A percentile compares a stretch with the other conserved stretches of the same genome.
Evolutionary conservation across 2,329 filamentous ascomycete species (phyloP).

Genomic region (Akanthomyces lecanii): DNA sequence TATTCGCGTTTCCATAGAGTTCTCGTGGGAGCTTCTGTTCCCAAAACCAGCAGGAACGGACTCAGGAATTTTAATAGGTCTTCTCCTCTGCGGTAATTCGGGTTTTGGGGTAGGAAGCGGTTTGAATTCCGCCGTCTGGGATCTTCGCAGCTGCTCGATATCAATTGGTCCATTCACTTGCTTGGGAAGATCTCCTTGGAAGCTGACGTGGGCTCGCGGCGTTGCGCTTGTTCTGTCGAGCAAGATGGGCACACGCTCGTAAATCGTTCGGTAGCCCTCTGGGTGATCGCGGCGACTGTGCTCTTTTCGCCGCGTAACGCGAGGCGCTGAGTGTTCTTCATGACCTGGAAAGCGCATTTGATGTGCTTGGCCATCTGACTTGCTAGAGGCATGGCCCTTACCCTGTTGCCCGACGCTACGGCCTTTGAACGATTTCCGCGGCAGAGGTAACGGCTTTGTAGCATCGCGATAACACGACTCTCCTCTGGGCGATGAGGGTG

Average conservation of each 20-base stretch:
- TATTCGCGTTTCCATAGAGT: background rate
- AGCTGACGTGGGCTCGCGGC: background rate
- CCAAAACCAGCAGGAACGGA: background rate
- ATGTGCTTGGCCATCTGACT: background rate
- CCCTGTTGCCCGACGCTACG: background rate
- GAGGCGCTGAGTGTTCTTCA: background rate
- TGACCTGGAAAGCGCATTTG: background rate
- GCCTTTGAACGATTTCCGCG: background rate
- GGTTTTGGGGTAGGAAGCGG: constrained; percentile 4
- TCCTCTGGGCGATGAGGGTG: background rate
- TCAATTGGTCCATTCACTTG: background rate
- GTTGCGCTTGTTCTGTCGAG: background rate
- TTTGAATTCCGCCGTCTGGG: constrained; percentile 3
- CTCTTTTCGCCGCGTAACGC: background rate
- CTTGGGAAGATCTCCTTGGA: background rate
- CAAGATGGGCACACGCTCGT: background rate
- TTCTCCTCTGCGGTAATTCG: constrained; percentile 4
- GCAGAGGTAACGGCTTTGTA: background rate
- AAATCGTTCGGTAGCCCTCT: background rate
- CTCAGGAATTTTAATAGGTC: background rate
- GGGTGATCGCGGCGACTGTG: background rate
- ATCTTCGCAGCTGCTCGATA: background rate
- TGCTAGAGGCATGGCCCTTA: background rate
- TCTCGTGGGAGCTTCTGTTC: background rate
- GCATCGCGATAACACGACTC: background rate